Evolutionary conservation across 2,329 filamentous ascomycete genomes (phyloP).

Genomic region (Exserohilum rostratum): DNA sequence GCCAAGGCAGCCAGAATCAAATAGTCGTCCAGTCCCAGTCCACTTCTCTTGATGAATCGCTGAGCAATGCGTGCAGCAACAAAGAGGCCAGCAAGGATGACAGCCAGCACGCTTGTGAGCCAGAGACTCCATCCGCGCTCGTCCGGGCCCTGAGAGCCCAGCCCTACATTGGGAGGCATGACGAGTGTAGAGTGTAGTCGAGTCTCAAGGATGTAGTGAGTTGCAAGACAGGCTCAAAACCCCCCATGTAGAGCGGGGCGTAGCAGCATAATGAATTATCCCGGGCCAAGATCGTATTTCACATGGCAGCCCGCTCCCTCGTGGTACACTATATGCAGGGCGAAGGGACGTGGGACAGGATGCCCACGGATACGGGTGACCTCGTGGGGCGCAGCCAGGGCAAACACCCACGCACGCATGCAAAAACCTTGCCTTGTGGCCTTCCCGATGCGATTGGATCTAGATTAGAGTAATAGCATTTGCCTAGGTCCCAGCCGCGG

Average conservation of each 20-base stretch:
- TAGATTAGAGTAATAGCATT: no score
- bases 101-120: slow-evolving; percentile 30
- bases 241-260: background rate
- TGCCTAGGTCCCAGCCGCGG: no score
- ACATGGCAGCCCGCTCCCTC: background rate
- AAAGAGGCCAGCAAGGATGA: slow-evolving; percentile 25
- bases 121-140: slow-evolving; percentile 31
- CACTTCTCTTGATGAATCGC: slow-evolving; percentile 21
- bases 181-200: slow-evolving; percentile 1
- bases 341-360: background rate
- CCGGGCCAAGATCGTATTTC: background rate
- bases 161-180: slow-evolving; percentile 31
- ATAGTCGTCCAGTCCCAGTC: slow-evolving; percentile 31
- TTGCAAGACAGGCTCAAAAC: no score
- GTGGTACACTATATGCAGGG: background rate
- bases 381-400: slow-evolving; percentile 1
- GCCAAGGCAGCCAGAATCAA: slow-evolving; percentile 30
- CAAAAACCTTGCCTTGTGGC: background rate
- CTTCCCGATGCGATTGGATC: slow-evolving; percentile 6
- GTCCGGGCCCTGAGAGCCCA: slow-evolving; percentile 27
- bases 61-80: slow-evolving; percentile 25
- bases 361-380: background rate
- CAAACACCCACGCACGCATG: background rate
- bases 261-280: slow-evolving; percentile 5
- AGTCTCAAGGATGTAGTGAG: no score